Percentiles rank a stretch among this genome's conserved stretches.
Evolutionary conservation across 352 stramenopile species (phyloP).

Genomic region (Phytophthora pistaciae): DNA sequence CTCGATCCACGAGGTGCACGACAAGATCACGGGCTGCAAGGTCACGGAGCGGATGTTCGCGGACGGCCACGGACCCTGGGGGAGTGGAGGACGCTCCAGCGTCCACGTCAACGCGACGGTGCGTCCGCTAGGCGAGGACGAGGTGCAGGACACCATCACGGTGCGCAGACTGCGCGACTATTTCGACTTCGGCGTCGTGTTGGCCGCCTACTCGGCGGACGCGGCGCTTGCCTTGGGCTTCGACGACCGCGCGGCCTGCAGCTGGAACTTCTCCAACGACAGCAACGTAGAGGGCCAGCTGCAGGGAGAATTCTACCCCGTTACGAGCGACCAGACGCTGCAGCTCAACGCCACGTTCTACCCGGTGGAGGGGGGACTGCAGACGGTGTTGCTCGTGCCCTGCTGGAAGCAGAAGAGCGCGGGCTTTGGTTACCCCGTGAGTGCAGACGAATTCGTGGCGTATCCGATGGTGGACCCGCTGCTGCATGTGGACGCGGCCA

Average conservation of each 20-base stretch:
- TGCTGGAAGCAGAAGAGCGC: slow-evolving; percentile 90
- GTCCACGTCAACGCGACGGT: slow-evolving; percentile 62
- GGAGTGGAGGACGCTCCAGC: slow-evolving; percentile 52
- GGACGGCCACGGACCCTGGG: slow-evolving; percentile 62
- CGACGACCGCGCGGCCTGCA: slow-evolving; percentile 65
- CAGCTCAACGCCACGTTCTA: slow-evolving; percentile 61
- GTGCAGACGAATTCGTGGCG: slow-evolving; percentile 65
- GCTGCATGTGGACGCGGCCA: slow-evolving; percentile 63
- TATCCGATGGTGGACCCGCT: slow-evolving; percentile 84
- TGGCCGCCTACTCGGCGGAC: slow-evolving; percentile 69
- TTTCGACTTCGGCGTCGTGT: slow-evolving; percentile 80
- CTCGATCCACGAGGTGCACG: slow-evolving; percentile 72
- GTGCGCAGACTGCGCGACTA: slow-evolving; percentile 77
- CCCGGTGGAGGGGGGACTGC: slow-evolving; percentile 56
- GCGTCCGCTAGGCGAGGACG: slow-evolving; percentile 52
- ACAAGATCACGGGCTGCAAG: slow-evolving; percentile 63
- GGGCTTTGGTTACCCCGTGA: slow-evolving; percentile 82
- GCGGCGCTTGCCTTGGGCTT: slow-evolving; percentile 47
- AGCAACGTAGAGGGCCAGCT: slow-evolving; percentile 55
- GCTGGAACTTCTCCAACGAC: slow-evolving; percentile 65
- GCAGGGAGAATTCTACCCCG: slow-evolving; percentile 63
- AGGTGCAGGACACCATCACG: slow-evolving; percentile 77
- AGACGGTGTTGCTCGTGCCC: slow-evolving; percentile 74
- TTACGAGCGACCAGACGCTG: slow-evolving; percentile 51
- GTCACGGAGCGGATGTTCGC: slow-evolving; percentile 88